Base-by-base conservation (phyloP, 345 rosid genomes). In the Rhodamnia argentea region DNA sequence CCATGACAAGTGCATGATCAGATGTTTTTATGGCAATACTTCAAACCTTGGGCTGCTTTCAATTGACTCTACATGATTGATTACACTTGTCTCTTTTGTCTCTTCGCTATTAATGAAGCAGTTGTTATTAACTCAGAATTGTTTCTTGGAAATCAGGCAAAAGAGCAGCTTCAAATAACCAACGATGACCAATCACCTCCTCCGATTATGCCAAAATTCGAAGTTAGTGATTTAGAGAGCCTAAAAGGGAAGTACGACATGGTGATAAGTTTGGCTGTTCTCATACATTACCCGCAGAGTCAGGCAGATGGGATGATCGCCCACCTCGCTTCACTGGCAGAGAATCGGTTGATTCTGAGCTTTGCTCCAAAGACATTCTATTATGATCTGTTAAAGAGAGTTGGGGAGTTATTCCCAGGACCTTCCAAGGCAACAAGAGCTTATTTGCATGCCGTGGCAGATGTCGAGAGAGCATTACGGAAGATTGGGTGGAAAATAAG, bases 401-500 rank as follows among this genome's bases (percentile, higher is more conserved):
- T 93, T 15, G 99, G 99, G 9, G 98, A 97, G 93, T 91, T 97
- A 91, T 96, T 96, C 88, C 99, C 98, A 0, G 99, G 99, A 85
- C 99, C 99, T 70, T 97, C 99, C 15, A 97, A 96, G 93, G 99
- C 98, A 22, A 97, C 99, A 0, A 92, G 99, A 87, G 99, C 99
- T 2, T 97, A 97, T 86, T 93, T 95, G 83, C 99, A 96, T 16
- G 86, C 99, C 0, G 99, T 96, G 89, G 99, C 95, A 0, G 99
- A 96, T 90, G 95, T 96, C 3, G 99, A 97, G 92, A 90, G 91
- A 78, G 99, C 99, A 0, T 82, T 97, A 88, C 85, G 86, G 83
- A 97, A 95, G 91, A 95, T 90, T 50, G 99, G 99, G n/a, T 97
- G 99, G 99, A 97, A 90, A 88, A 96, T 96, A 44, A 93, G 87